Conservation (phyloP, 106 monocot genomes). For the Dioscorea alata region DNA sequence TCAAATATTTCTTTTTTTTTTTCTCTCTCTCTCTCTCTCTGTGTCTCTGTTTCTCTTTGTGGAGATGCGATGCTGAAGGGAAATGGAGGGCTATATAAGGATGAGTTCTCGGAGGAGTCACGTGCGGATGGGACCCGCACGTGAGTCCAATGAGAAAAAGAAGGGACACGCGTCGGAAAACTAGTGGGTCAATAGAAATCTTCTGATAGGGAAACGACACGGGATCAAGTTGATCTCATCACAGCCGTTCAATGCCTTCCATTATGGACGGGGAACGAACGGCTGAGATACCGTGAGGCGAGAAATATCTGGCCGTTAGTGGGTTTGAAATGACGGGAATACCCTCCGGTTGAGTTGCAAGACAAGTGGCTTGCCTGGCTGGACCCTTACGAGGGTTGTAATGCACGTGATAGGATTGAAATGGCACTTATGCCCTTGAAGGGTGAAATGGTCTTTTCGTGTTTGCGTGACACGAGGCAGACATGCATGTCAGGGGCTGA, state of each 20-base stretch:
- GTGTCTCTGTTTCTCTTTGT: too few relatives aligned
- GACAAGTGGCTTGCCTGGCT: too few relatives aligned
- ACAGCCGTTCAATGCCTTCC: neutral
- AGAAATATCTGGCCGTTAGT: neutral
- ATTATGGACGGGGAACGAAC: neutral
- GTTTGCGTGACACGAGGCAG: too few relatives aligned
- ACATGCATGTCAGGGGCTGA: too few relatives aligned
- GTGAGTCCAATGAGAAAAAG: neutral
- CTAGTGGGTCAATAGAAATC: neutral
- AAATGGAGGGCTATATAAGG: neutral
- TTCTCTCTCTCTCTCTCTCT: too few relatives aligned
- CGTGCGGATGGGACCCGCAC: neutral
- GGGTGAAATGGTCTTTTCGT: too few relatives aligned
- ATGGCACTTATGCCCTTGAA: too few relatives aligned
- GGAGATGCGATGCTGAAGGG: neutral
- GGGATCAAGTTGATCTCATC: neutral
- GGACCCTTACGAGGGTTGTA: too few relatives aligned
- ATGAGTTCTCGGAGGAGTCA: neutral
- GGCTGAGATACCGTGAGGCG: neutral
- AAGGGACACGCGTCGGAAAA: neutral
- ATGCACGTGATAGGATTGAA: too few relatives aligned
- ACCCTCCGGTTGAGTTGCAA: too few relatives aligned
- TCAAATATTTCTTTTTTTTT: too few relatives aligned
- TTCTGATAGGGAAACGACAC: neutral
- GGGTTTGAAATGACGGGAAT: too few relatives aligned